Conservation (phyloP, 495 filamentous ascomycete species). For the Aspergillus wentii region DNA sequence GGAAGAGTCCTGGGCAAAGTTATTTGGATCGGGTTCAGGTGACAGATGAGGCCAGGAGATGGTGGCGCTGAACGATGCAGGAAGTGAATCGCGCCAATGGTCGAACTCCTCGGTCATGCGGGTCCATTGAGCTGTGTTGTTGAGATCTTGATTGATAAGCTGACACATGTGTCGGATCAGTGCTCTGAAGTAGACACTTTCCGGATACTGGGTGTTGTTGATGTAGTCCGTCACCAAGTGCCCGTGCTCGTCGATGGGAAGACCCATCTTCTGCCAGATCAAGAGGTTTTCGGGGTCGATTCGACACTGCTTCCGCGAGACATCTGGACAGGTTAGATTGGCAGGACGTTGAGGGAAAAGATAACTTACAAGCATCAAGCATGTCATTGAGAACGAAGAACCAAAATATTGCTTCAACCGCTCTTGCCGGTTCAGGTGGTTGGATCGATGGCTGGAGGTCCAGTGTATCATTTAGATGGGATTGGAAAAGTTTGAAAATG, state of each 20-base stretch:
- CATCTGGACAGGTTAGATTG: constrained; percentile 18
- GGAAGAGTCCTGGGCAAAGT: constrained; percentile 6
- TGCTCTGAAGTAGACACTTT: constrained; percentile 10
- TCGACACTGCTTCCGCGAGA: constrained; percentile 39
- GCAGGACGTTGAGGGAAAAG: background rate
- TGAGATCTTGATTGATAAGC: constrained; percentile 33
- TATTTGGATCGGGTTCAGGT: background rate
- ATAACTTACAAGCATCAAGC: constrained; percentile 11
- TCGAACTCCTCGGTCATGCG: constrained; percentile 5
- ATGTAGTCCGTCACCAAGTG: background rate
- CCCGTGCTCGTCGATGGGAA: constrained; percentile 36
- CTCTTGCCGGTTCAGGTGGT: constrained; percentile 6
- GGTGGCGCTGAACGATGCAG: constrained; percentile 3
- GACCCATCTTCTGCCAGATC: constrained; percentile 44
- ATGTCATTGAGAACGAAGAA: constrained; percentile 16
- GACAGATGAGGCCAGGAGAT: constrained; percentile 7
- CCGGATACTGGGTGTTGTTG: background rate
- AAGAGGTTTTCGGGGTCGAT: constrained; percentile 38
- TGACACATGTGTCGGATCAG: constrained; percentile 45
- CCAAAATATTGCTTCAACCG: constrained; percentile 14
- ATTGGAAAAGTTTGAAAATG: constrained; percentile 10
- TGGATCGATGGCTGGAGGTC: background rate
- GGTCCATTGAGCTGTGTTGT: constrained; percentile 3
- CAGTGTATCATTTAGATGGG: constrained; percentile 2
- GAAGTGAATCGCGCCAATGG: constrained; percentile 6